phyloP scores from a whole-genome alignment of 352 stramenopile genomes.

The Phytophthora vignae region DNA sequence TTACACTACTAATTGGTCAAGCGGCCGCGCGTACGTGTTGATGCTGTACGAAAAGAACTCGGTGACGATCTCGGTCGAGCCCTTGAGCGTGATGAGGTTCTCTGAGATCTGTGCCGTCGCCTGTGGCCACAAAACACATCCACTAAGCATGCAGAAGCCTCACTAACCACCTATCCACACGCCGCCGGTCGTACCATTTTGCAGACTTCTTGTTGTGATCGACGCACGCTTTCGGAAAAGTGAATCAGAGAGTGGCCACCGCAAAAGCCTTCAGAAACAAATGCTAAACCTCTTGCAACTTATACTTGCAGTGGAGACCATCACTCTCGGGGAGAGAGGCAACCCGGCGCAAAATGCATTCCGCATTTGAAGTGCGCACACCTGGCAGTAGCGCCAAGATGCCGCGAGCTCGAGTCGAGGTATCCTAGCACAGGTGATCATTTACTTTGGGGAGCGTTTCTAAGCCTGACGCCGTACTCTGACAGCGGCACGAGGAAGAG shows the following conservation, averaged over 20 bases:
- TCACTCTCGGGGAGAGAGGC: constrained; percentile 27
- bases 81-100: constrained; percentile 99
- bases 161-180: neutral
- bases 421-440: constrained; percentile 4
- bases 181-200: constrained; percentile 26
- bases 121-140: constrained; percentile 36
- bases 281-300: constrained; percentile 37
- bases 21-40: constrained; percentile 87
- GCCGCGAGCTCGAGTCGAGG: constrained; percentile 14
- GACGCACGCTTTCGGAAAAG: constrained; percentile 30
- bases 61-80: constrained; percentile 98
- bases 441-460: neutral
- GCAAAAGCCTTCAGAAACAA: constrained; percentile 30
- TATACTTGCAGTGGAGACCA: constrained; percentile 30
- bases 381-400: constrained; percentile 14
- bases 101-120: constrained; percentile 75
- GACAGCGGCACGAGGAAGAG: constrained; percentile 17
- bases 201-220: constrained; percentile 4
- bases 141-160: neutral
- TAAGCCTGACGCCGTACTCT: constrained; percentile 2
- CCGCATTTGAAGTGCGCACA: constrained; percentile 22
- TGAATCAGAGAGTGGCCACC: constrained; percentile 31
- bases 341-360: constrained; percentile 2
- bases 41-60: constrained; percentile 99
- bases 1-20: neutral